Evolutionary conservation across 75 land plant genomes (phyloP).

Genomic region (Ceratopteris richardii): DNA sequence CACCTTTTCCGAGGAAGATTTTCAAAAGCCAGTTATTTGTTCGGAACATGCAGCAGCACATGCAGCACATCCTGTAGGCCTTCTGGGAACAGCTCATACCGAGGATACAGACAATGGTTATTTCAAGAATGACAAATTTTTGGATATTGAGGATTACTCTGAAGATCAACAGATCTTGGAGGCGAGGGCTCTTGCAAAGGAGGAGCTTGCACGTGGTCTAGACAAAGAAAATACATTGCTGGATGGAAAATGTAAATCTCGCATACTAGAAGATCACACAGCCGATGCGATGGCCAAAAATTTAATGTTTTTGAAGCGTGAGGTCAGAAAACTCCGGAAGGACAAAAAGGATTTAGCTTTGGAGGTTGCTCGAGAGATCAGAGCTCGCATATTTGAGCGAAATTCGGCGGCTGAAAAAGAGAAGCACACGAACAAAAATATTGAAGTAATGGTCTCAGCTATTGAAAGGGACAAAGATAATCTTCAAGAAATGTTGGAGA

Average conservation of each 20-base stretch:
- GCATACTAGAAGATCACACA: not conserved
- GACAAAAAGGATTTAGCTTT: slow-evolving; percentile 20
- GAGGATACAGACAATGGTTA: no score
- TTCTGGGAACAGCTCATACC: no score
- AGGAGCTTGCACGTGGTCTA: slow-evolving; percentile 1
- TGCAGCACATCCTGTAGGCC: no score
- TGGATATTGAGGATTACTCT: no score
- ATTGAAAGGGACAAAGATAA: slow-evolving; percentile 19
- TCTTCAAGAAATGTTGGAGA: slow-evolving; percentile 6
- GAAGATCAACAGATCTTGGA: not conserved
- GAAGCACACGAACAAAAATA: slow-evolving; percentile 14
- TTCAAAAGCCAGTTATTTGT: no score
- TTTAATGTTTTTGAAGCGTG: slow-evolving; percentile 2
- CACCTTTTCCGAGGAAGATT: no score
- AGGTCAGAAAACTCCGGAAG: slow-evolving; percentile 15
- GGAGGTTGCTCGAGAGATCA: slow-evolving; percentile 20
- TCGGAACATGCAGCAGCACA: no score
- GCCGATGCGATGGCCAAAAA: not conserved
- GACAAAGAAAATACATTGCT: not conserved
- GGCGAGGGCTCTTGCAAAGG: slow-evolving; percentile 3
- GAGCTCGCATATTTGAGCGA: slow-evolving; percentile 16
- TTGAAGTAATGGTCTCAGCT: slow-evolving; percentile 12
- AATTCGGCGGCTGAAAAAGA: slow-evolving; percentile 13
- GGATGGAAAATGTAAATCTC: not conserved
- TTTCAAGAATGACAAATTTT: no score